Evolutionary conservation across 2,329 filamentous ascomycete species (phyloP), one percentile per base, ranked within the genome.

Genomic region (Aspergillus texensis): DNA sequence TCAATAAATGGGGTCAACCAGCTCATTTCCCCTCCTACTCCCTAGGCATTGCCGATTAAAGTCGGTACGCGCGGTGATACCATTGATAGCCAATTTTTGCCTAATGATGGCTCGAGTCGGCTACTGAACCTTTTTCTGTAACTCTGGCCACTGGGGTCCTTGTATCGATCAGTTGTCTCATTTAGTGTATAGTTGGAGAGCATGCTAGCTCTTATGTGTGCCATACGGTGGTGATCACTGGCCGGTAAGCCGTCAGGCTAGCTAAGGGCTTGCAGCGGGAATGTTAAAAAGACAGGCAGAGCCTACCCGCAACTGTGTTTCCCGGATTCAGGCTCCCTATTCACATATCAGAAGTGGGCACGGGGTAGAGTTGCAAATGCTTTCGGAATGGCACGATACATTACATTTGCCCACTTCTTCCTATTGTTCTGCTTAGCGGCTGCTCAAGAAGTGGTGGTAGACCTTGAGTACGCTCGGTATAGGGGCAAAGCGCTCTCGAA

Each of bases 381-480:
- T 26, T 28, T 26, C 14, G 45, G 46, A 54, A 62, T 58, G 28
- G 59, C 57, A 52, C 50, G 62, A 16, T 26, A 36, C 36, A 43
- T 26, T 28, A 53, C 65, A 4, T 28, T 50, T n/a, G 39, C 50
- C 32, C 45, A 62, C 12, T 8, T 63, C 52, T 60, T 67, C n/a
- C 62, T 71, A 5, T 66, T 69, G 14, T 57, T 64, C 5, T 62
- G 70, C n/a, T 53, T 71, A 24, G 67, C 61, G 4, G 67, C 61
- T 41, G 76, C 76, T 2, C 64, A 69, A 52, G 67, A 70, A 26
- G 61, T 72, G 11, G 67, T 81, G 3, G 87, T 93, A 16, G 81
- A 91, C 65, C 80, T 94, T 26, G 84, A 83, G 3, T 94, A 93
- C 72, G 84, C 88, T 34, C 84, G 81, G 30, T 93, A 93, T 71